These are phyloP conservation scores for Leccinum glutinopallens DNA, from an alignment of 1,284 basidiomycete genomes.

Conservation along the genomic window DNA sequence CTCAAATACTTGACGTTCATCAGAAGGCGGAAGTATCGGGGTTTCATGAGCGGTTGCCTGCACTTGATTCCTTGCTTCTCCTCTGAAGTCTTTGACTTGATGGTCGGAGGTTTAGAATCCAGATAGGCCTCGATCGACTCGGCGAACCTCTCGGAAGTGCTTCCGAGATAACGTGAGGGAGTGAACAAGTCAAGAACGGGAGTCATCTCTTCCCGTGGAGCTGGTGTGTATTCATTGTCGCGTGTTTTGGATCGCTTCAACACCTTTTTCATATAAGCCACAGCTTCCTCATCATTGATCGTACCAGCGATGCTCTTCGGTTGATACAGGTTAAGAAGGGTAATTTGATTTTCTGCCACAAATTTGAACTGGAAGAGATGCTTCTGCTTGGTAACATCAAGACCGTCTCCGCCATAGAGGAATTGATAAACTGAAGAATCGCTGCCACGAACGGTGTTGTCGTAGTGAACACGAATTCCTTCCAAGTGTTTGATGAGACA, in stretches of 20 bases:
- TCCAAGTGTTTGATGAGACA: slow-evolving; percentile 99
- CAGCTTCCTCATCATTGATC: slow-evolving; percentile 72
- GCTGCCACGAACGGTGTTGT: slow-evolving; percentile 96
- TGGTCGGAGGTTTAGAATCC: slow-evolving; percentile 66
- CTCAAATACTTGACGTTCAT: slow-evolving; percentile 93
- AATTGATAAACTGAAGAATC: slow-evolving; percentile 96
- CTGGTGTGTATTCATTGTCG: slow-evolving; percentile 47
- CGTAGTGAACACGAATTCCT: slow-evolving; percentile 95
- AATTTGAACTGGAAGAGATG: slow-evolving; percentile 94
- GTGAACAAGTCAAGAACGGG: slow-evolving; percentile 81
- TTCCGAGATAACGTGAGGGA: slow-evolving; percentile 84
- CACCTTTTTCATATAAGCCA: slow-evolving; percentile 86
- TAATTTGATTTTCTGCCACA: slow-evolving; percentile 84
- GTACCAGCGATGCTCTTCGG: slow-evolving; percentile 62
- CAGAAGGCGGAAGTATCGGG: slow-evolving; percentile 72
- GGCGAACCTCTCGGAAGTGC: slow-evolving; percentile 93
- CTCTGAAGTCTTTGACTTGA: slow-evolving; percentile 60
- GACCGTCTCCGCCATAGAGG: slow-evolving; percentile 94
- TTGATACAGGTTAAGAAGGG: slow-evolving; percentile 76
- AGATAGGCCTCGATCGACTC: slow-evolving; percentile 81
- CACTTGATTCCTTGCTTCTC: slow-evolving; percentile 44
- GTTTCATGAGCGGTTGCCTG: slow-evolving; percentile 51
- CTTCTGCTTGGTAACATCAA: slow-evolving; percentile 96
- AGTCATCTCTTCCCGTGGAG: slow-evolving; percentile 58
- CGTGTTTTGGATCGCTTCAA: slow-evolving; percentile 68